Base-by-base conservation (phyloP, 2,329 filamentous ascomycete species). In the Ceratocystis cubensis region DNA sequence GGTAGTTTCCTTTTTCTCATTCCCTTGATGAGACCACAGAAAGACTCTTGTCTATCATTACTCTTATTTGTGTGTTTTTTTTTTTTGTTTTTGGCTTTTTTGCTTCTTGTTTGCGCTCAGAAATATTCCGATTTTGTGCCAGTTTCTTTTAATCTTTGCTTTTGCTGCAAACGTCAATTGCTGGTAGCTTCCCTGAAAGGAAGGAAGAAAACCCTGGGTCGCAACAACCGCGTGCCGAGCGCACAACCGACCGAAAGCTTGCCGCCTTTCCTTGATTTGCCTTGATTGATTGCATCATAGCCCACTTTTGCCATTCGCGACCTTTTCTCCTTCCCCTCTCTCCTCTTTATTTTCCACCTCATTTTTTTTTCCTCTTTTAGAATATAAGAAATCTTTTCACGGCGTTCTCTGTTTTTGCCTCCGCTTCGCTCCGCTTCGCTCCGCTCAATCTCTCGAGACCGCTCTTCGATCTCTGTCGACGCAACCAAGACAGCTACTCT, bases 141-240 rank as follows among this genome's bases (percentile, higher is more conserved):
- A 3, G 3, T 33, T n/a, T n/a, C 17, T 13, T 13, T 30, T 30
- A 1, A n/a, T 57, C 53, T 30, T n/a, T 5, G 2, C 15, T 30
- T 13, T 57, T 57, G n/a, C 53, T 57, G 53, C 53, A 57, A 57
- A 30, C 53, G 53, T 48, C 44, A 33, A 20, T 22, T 5, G 3
- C n/a, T 17, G 2, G 25, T 33, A 25, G 15, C 46, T 56, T 46
- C 41, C 30, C 63, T 22, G 10, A 63, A 4, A 15, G 37, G 28
- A 41, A 45, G 41, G 44, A 63, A 33, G 45, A 46, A 46, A 46
- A 63, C 13, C 41, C 28, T 48, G 41, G 37, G 59, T 28, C 59
- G 33, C 20, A 63, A 63, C 61, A 63, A 22, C 61, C 61, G 61
- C 61, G 61, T 48, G 61, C 61, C 61, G 61, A 63, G 45, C 33